These are phyloP conservation scores for Aspergillus quadricinctus DNA, from an alignment of 2,329 filamentous ascomycete species.

Conservation along the genomic window DNA sequence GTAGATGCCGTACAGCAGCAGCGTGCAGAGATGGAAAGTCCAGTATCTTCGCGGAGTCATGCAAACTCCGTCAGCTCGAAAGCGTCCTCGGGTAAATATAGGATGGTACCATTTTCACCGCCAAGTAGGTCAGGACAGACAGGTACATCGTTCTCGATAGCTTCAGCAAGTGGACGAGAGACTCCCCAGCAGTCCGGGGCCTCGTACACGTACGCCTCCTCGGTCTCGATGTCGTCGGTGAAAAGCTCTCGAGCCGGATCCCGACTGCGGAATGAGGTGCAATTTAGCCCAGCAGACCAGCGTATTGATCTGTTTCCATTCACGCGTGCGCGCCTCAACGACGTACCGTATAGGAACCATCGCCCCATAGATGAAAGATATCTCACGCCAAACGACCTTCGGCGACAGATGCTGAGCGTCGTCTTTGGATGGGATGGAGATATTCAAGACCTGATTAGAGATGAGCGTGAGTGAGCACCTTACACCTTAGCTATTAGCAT, in stretches of 20 bases:
- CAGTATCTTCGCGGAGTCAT: conserved; percentile 58
- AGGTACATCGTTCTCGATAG: conserved; percentile 44
- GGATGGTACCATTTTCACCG: conserved; percentile 37
- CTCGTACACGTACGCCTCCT: conserved; percentile 42
- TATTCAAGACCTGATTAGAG: conserved; percentile 72
- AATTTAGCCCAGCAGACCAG: conserved; percentile 71
- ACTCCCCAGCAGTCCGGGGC: conserved; percentile 35
- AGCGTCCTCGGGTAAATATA: conserved; percentile 47
- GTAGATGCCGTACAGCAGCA: conserved; percentile 59
- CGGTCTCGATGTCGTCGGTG: conserved; percentile 46
- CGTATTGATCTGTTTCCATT: conserved; percentile 81
- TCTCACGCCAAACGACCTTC: conserved; percentile 70
- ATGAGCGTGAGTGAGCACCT: conserved; percentile 58
- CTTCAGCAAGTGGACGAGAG: conserved; percentile 29
- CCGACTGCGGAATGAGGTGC: conserved; percentile 72
- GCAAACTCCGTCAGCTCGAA: conserved; percentile 59
- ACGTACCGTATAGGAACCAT: conserved; percentile 74
- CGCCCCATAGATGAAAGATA: conserved; percentile 54
- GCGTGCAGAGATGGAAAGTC: conserved; percentile 62
- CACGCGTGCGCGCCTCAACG: conserved; percentile 72
- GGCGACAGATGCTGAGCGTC: conserved; percentile 83
- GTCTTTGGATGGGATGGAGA: conserved; percentile 95
- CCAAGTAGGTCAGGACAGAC: conserved; percentile 41
- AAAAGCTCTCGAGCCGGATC: conserved; percentile 53
- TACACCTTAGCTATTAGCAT: not conserved